phyloP scores from a whole-genome alignment of 306 rosid species.

The Oxytropis ochrocephala region DNA sequence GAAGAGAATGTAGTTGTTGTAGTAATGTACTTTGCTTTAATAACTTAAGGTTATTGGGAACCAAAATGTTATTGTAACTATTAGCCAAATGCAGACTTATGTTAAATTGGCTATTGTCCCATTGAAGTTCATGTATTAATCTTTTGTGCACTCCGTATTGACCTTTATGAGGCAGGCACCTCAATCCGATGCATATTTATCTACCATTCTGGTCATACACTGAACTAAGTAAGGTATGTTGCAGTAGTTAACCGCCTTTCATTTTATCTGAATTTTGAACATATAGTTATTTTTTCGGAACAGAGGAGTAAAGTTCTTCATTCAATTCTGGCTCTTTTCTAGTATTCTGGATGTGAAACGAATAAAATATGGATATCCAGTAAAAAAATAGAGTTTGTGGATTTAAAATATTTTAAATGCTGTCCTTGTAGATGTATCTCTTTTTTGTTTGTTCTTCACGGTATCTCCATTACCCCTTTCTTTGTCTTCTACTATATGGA shows the following conservation, averaged over 20 bases:
- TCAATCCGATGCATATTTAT: background rate
- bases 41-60: background rate
- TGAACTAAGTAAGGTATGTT: background rate
- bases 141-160: background rate
- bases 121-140: constrained; percentile 21
- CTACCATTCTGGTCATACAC: background rate
- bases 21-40: background rate
- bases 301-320: too few species aligned
- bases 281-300: background rate
- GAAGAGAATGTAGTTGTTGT: constrained; percentile 3
- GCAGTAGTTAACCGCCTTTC: background rate
- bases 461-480: too few species aligned
- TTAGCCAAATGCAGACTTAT: background rate
- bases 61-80: background rate
- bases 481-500: too few species aligned
- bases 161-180: background rate
- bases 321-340: too few species aligned
- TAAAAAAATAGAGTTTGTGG: too few species aligned
- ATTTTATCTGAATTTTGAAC: background rate
- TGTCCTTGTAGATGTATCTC: too few species aligned
- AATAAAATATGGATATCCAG: too few species aligned
- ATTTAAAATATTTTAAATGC: too few species aligned
- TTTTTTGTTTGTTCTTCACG: too few species aligned
- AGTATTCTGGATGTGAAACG: too few species aligned
- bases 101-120: background rate